Evolutionary conservation across 2,329 filamentous ascomycete genomes (phyloP).

Genomic region (Cephalotrichum gorgonifer): DNA sequence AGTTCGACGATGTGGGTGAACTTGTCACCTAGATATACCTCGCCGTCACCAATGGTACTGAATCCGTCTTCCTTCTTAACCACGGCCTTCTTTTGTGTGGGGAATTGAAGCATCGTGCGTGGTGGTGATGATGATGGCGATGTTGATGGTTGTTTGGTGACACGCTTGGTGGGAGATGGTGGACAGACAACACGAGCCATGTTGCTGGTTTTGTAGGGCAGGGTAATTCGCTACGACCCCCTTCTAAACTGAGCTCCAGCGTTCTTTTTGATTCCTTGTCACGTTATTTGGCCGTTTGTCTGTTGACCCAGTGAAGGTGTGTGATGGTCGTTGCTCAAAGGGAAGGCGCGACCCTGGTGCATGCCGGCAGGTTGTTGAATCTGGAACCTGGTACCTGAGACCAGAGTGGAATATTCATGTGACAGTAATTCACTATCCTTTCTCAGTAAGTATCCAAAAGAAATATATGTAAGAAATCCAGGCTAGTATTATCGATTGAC

Average conservation of each 20-base stretch:
- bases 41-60: too few species aligned
- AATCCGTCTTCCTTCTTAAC: too few species aligned
- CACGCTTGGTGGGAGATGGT: not conserved
- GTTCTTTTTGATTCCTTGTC: too few species aligned
- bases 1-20: constrained; percentile 18
- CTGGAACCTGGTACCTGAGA: not conserved
- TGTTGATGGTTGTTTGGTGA: too few species aligned
- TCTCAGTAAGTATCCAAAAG: not conserved
- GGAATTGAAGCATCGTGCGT: not conserved
- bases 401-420: too few species aligned
- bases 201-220: not conserved
- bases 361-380: not conserved
- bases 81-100: not conserved
- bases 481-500: too few species aligned
- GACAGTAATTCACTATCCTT: too few species aligned
- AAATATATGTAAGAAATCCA: not conserved
- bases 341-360: not conserved
- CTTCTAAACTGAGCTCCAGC: not conserved
- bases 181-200: not conserved
- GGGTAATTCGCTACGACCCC: not conserved
- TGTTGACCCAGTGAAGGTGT: too few species aligned
- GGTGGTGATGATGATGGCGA: not conserved
- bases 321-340: too few species aligned
- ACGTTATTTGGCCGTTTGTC: too few species aligned
- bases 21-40: too few species aligned